phyloP scores from a whole-genome alignment of 768 basidiomycete species.

The Suillus luteus region DNA sequence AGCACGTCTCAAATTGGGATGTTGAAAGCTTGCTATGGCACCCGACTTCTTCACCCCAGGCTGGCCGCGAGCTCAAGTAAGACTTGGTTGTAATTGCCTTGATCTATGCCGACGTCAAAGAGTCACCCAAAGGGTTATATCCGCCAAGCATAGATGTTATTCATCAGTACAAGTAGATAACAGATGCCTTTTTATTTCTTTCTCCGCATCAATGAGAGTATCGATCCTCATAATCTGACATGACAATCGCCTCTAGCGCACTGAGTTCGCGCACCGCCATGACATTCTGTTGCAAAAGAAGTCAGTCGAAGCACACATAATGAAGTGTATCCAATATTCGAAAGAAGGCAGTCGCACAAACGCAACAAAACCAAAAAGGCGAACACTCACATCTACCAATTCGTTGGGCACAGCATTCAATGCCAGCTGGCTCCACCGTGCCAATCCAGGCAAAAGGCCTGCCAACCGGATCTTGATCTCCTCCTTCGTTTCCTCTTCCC shows the following conservation, averaged over 20 bases:
- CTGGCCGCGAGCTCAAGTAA: background rate
- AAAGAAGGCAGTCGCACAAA: constrained; percentile 5
- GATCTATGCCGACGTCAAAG: background rate
- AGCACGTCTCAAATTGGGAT: background rate
- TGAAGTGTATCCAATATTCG: background rate
- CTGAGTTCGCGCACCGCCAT: constrained; percentile 63
- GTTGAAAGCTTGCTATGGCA: background rate
- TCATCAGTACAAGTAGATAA: background rate
- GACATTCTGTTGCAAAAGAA: constrained; percentile 47
- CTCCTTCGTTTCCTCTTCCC: constrained; percentile 21
- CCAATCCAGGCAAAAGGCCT: constrained; percentile 76
- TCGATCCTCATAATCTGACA: constrained; percentile 64
- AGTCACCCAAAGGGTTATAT: background rate
- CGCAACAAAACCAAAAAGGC: background rate
- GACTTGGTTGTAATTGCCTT: background rate
- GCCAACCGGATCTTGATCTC: constrained; percentile 69
- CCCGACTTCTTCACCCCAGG: too few species aligned
- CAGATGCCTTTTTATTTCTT: background rate
- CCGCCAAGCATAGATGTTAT: background rate
- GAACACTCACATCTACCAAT: constrained; percentile 71
- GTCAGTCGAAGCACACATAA: constrained; percentile 7
- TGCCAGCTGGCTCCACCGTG: constrained; percentile 73
- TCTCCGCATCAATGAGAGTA: constrained; percentile 2
- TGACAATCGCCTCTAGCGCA: constrained; percentile 73
- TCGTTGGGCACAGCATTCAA: constrained; percentile 75